These are phyloP conservation scores for Tranzscheliella williamsii DNA, from an alignment of 1,284 basidiomycete species.

Conservation along the genomic window DNA sequence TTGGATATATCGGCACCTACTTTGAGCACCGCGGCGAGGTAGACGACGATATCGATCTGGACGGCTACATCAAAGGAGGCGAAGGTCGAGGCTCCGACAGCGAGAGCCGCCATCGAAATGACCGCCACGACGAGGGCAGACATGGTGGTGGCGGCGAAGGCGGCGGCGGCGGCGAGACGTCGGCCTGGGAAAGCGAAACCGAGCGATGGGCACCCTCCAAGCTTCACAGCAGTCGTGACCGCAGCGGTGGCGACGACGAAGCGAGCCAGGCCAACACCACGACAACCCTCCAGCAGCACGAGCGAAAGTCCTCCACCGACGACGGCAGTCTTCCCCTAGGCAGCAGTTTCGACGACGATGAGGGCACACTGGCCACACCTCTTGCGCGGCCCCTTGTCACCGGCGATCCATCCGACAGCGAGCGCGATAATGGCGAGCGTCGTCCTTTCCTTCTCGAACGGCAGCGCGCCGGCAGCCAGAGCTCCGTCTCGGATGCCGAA, in stretches of 20 bases:
- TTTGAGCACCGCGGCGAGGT: constrained; percentile 53
- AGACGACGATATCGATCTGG: constrained; percentile 52
- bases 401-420: constrained; percentile 10
- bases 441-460: constrained; percentile 26
- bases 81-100: constrained; percentile 44
- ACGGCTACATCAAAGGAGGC: constrained; percentile 58
- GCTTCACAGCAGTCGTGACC: constrained; percentile 14
- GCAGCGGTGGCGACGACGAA: neutral
- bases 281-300: neutral
- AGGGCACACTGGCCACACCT: constrained; percentile 31
- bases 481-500: constrained; percentile 30
- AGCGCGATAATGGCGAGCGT: constrained; percentile 12
- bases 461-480: constrained; percentile 21
- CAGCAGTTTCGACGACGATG: constrained; percentile 34
- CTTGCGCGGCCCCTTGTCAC: constrained; percentile 18
- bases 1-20: constrained; percentile 75
- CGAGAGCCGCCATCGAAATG: constrained; percentile 26
- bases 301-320: constrained; percentile 14
- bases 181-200: constrained; percentile 44
- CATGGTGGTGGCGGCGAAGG: constrained; percentile 10
- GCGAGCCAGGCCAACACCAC: neutral
- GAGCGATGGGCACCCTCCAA: constrained; percentile 23
- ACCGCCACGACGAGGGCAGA: constrained; percentile 5
- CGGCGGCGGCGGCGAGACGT: constrained; percentile 29
- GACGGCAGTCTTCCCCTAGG: constrained; percentile 6